Conservation (phyloP, 768 basidiomycete species). For the Mycena alexandri region DNA sequence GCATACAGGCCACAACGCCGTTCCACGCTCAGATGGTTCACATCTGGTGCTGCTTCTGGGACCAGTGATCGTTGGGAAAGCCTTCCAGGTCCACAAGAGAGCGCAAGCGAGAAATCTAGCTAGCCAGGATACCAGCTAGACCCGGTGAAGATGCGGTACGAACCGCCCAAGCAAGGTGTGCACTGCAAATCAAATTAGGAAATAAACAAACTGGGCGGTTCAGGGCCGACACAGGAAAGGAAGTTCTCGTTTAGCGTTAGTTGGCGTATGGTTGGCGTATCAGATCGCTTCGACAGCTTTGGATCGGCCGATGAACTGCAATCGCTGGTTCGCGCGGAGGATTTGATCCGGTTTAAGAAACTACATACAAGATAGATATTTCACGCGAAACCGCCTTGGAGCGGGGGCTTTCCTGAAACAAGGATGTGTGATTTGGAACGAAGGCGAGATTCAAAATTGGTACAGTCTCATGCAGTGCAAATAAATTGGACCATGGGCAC, state of each 20-base stretch:
- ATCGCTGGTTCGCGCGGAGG: neutral
- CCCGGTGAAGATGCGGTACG: neutral
- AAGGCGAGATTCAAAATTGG: neutral
- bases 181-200: constrained; percentile 11
- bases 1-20: neutral
- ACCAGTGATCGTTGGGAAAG: neutral
- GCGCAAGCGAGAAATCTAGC: neutral
- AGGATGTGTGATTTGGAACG: too few relatives aligned
- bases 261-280: too few relatives aligned
- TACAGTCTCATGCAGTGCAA: neutral
- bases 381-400: neutral
- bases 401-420: neutral
- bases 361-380: neutral
- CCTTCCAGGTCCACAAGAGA: constrained; percentile 13
- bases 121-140: neutral
- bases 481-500: neutral
- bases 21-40: neutral
- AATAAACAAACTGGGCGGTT: neutral
- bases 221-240: constrained; percentile 10
- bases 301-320: neutral
- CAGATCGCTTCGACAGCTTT: neutral
- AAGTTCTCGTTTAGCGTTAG: neutral
- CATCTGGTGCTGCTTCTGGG: neutral
- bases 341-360: constrained; percentile 2
- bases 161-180: neutral